Base-by-base conservation (phyloP, 2,329 filamentous ascomycete genomes). In the Endothia cerciana region DNA sequence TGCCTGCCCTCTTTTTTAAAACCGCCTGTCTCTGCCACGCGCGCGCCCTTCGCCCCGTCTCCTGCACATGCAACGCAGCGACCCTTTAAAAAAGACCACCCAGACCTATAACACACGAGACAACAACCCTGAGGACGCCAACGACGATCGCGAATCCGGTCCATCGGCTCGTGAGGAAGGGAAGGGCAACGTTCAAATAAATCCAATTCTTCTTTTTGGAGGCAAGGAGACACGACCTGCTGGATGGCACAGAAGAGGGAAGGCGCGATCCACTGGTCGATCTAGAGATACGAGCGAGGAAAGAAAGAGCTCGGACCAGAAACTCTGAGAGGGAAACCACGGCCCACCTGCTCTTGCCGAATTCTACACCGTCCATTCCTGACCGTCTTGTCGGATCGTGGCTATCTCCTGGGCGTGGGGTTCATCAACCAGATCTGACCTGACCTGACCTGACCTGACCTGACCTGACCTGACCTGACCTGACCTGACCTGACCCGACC, bases 301-400 rank as follows among this genome's bases (percentile, higher is more conserved):
- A 47, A 51, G 30, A 49, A 38, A 61, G 45, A 51, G 59, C 59
- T 49, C 59, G 45, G 59, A 61, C 59, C 43, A 33, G 4, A 22
- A 45, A 43, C 19, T 49, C 45, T 5, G 25, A n/a, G 36, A 58
- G 57, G 38, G 38, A 59, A 43, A 28, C 57, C 2, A 7, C 65
- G 57, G 58, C 62, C 62, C 65, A 64, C 65, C 25, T 53, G 17
- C 47, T 49, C 45, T 33, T 43, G 40, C 43, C 56, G 40, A 22
- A 38, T 62, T 47, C 49, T 66, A 41, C 60, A 61, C 33, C 56
- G 56, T 59, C 65, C 19, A 22, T 58, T 40, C 55, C 22, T 58
- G n/a, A 58, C 55, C 55, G 55, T 58, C 55, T 58, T 30, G 55
- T 17, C 22, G 55, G 19, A 22, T 56, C 30, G 28, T 56, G 30